These are phyloP conservation scores for Ajuga reptans DNA, from an alignment of 305 asterid species.

Conservation along the genomic window DNA sequence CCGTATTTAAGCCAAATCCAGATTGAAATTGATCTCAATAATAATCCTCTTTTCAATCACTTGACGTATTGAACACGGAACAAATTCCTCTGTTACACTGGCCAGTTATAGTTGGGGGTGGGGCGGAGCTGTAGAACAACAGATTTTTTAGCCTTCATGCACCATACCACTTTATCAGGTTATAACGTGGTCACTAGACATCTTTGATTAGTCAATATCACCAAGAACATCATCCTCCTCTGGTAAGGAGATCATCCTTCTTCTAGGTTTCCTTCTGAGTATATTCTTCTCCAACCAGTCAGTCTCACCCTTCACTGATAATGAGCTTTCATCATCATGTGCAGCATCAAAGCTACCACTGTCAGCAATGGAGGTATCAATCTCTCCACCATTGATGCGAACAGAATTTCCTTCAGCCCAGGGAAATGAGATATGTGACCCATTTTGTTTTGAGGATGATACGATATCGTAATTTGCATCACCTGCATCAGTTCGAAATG, in stretches of 20 bases:
- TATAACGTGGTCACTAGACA: conserved; percentile 32
- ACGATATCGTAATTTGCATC: conserved; percentile 26
- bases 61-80: conserved; percentile 22
- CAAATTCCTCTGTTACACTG: conserved; percentile 12
- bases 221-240: conserved; percentile 45
- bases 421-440: conserved; percentile 25
- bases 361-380: conserved; percentile 24
- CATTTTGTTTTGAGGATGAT: conserved; percentile 35
- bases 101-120: conserved; percentile 8
- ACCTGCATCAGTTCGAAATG: conserved; percentile 20
- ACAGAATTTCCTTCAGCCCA: conserved; percentile 27
- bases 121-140: conserved; percentile 20
- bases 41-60: conserved; percentile 19
- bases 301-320: conserved; percentile 28
- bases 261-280: conserved; percentile 40
- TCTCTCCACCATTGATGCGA: conserved; percentile 25
- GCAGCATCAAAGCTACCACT: conserved; percentile 23
- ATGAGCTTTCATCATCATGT: conserved; percentile 27
- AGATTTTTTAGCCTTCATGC: conserved; percentile 18
- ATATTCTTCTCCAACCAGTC: conserved; percentile 42
- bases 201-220: conserved; percentile 32
- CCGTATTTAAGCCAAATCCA: conserved; percentile 33
- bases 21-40: conserved; percentile 32
- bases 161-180: conserved; percentile 27
- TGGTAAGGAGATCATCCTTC: conserved; percentile 58